A percentile compares a stretch with the other conserved stretches of the same genome.
Conservation (phyloP, 2,329 filamentous ascomycete genomes). For the Diaporthe sp. region DNA sequence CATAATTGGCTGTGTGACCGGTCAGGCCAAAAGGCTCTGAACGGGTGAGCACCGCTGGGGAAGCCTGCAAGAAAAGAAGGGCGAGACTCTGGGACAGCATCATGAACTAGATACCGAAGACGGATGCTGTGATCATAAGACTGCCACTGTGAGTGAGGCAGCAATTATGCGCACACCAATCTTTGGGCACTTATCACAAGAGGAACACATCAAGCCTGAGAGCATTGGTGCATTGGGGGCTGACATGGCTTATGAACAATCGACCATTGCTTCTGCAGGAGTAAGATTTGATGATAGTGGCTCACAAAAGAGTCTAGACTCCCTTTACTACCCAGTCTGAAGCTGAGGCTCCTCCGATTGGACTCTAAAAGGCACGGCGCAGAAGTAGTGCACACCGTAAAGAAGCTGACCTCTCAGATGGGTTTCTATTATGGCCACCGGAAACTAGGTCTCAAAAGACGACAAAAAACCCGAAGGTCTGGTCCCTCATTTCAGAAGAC, state of each 20-base stretch:
- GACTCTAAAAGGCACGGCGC: not conserved
- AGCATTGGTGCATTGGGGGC: not conserved
- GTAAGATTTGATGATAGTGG: not conserved
- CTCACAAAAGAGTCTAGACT: not conserved
- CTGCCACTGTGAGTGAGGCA: not conserved
- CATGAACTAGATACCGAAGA: not conserved
- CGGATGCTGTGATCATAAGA: not conserved
- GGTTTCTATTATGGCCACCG: not conserved
- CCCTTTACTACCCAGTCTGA: not conserved
- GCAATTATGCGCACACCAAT: not conserved
- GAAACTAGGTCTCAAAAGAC: not conserved
- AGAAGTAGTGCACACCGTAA: not conserved
- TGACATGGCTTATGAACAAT: not conserved
- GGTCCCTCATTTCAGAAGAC: too few relatives aligned
- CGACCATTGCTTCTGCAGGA: not conserved
- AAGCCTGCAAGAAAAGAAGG: conserved; percentile 18
- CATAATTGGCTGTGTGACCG: not conserved
- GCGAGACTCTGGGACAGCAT: not conserved
- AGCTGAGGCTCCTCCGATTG: conserved; percentile 2
- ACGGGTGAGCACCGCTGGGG: not conserved
- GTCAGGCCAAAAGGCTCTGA: not conserved
- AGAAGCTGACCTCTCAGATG: not conserved
- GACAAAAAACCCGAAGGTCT: too few relatives aligned
- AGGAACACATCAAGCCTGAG: not conserved
- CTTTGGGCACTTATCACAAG: not conserved